These are phyloP conservation scores for Benincasa hispida DNA, from an alignment of 306 rosid species.

Conservation along the genomic window DNA sequence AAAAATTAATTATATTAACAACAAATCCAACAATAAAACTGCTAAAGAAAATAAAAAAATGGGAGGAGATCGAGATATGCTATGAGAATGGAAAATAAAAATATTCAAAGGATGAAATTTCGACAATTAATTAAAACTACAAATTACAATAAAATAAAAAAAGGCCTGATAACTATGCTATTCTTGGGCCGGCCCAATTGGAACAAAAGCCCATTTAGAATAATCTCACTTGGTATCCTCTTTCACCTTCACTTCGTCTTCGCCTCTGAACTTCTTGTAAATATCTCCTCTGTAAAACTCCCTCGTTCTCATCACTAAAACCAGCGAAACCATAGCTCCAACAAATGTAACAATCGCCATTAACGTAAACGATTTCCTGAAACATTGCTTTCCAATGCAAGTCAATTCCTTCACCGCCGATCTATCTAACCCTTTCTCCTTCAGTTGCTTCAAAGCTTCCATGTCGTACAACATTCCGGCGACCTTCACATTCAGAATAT, in stretches of 20 bases:
- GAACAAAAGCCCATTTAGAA: too few species aligned
- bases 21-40: too few species aligned
- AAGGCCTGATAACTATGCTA: too few species aligned
- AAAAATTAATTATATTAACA: too few species aligned
- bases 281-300: neutral
- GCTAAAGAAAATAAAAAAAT: too few species aligned
- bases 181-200: too few species aligned
- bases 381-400: neutral
- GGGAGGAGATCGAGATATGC: too few species aligned
- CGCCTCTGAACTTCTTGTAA: neutral
- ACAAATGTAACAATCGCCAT: neutral
- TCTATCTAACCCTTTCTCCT: neutral
- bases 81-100: too few species aligned
- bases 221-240: too few species aligned
- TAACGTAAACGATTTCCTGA: neutral
- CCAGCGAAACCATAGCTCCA: neutral
- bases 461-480: slow-evolving; percentile 26
- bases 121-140: too few species aligned
- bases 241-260: neutral
- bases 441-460: slow-evolving; percentile 21
- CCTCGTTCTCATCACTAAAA: neutral
- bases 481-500: slow-evolving; percentile 30
- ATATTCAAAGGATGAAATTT: too few species aligned
- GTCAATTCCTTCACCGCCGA: neutral
- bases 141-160: too few species aligned